Percentiles rank a stretch among this genome's conserved stretches.
phyloP scores from a whole-genome alignment of 257 asterid species.

The Apocynum venetum region DNA sequence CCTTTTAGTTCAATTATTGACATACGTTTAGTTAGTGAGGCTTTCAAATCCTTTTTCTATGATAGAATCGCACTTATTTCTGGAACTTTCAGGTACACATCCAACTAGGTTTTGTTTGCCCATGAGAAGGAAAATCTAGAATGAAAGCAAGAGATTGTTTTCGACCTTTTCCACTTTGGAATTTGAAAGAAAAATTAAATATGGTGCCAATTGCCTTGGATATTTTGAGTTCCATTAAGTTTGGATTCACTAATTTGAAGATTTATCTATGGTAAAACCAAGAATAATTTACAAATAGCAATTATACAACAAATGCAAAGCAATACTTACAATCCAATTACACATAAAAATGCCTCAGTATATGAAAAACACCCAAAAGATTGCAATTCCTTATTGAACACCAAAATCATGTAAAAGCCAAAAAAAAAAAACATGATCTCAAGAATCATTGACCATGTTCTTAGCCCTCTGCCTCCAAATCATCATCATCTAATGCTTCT shows the following conservation, averaged over 20 bases:
- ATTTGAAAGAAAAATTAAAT: no score
- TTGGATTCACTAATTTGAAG: neutral
- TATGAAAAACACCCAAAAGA: neutral
- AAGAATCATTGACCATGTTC: neutral
- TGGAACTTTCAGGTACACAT: neutral
- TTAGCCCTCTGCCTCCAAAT: slow-evolving; percentile 23
- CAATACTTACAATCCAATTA: neutral
- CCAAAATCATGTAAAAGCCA: neutral
- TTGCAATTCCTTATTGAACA: slow-evolving; percentile 1
- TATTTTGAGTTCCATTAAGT: neutral
- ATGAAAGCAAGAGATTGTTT: no score
- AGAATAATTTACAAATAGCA: neutral
- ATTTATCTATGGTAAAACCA: neutral
- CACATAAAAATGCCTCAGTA: neutral
- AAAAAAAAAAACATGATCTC: neutral
- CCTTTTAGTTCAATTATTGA: no score
- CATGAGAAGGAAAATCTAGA: no score
- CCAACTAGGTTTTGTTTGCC: no score
- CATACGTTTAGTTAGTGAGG: no score
- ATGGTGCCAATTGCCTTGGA: neutral
- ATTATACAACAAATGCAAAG: neutral
- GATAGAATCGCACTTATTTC: neutral
- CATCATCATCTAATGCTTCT: slow-evolving; percentile 42
- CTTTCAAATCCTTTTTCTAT: no score
- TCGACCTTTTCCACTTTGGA: no score